These are phyloP conservation scores for Calocybe cyanea DNA, from an alignment of 768 basidiomycete species.

Conservation along the genomic window DNA sequence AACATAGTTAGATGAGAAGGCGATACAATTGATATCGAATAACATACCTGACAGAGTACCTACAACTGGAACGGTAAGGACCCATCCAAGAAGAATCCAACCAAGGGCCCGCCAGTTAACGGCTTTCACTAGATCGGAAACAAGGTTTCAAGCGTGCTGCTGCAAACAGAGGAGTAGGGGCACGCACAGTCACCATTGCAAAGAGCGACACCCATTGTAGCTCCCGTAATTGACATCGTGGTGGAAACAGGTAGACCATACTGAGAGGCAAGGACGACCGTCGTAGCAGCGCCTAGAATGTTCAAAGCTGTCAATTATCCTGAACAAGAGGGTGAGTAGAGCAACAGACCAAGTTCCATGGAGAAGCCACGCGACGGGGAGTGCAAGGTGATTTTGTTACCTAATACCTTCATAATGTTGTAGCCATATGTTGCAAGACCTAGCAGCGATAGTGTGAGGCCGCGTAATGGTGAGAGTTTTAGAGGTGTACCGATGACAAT, in stretches of 20 bases:
- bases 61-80: slow-evolving; percentile 24
- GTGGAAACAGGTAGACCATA: slow-evolving; percentile 25
- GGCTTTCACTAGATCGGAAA: slow-evolving; percentile 9
- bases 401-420: slow-evolving; percentile 27
- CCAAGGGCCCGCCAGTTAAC: slow-evolving; percentile 25
- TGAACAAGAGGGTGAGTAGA: background rate
- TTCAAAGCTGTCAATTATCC: background rate
- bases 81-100: slow-evolving; percentile 26
- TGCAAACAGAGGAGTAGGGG: background rate
- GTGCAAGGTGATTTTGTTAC: slow-evolving; percentile 26
- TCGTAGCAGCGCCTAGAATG: slow-evolving; percentile 17
- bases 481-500: slow-evolving; percentile 20
- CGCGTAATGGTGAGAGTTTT: background rate
- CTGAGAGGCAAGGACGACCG: slow-evolving; percentile 27
- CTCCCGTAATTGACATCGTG: slow-evolving; percentile 26
- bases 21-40: background rate
- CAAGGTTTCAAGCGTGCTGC: background rate
- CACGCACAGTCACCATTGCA: slow-evolving; percentile 24
- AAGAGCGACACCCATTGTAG: slow-evolving; percentile 23
- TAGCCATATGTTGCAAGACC: slow-evolving; percentile 20
- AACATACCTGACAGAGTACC: slow-evolving; percentile 12
- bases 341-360: slow-evolving; percentile 21
- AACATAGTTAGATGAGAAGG: background rate
- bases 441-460: background rate
- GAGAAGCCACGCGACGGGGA: slow-evolving; percentile 25